Evolutionary conservation across 177 flowering plant species (phyloP), one percentile per base, ranked within the genome.

Genomic region (Vitis hybrid): DNA sequence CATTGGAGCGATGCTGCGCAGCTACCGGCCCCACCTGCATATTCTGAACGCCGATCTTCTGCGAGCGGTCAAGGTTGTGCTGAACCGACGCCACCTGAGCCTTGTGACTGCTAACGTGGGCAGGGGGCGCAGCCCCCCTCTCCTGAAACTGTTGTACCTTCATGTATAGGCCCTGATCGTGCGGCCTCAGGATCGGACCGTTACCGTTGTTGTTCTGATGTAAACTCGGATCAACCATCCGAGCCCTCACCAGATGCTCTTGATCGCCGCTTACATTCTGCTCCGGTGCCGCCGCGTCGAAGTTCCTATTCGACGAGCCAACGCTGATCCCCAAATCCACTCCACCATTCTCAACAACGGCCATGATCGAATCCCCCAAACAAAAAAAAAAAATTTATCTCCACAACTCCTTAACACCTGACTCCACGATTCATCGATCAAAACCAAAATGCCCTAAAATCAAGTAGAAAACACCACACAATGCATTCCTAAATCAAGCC

Each of bases 301-400:
- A 72, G 70, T 65, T 80, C 54, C 72, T 68, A 72, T 58, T 79
- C 32, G 83, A 58, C 6, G 86, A 68, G 46, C 81, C 79, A 55
- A 56, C 74, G 61, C 63, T 80, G 21, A 64, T 65, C 70, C 80
- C 84, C 70, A 75, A 67, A 74, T 80, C 83, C 12, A 67, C 78
- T 48, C 77, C 86, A 24, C 77, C 84, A 77, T 83, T 87, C 79
- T 87, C 90, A 46, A 77, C 89, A 24, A 89, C 88, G 30, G 91
- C 91, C 93, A 89, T 88, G 80, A 74, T 76, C 68, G 59, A 63
- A 58, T 60, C n/a, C 18, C 4, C 46, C 58, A 11, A 60, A 30
- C 35, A 7, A 9, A 27, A 61, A 13, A 59, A 4, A 13, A 13
- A 0, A 59, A 35, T 1, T 35, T n/a, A 41, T 1, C 20, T 15